Conservation (phyloP, 441 rosid species). For the Rhodomyrtus psidioides region DNA sequence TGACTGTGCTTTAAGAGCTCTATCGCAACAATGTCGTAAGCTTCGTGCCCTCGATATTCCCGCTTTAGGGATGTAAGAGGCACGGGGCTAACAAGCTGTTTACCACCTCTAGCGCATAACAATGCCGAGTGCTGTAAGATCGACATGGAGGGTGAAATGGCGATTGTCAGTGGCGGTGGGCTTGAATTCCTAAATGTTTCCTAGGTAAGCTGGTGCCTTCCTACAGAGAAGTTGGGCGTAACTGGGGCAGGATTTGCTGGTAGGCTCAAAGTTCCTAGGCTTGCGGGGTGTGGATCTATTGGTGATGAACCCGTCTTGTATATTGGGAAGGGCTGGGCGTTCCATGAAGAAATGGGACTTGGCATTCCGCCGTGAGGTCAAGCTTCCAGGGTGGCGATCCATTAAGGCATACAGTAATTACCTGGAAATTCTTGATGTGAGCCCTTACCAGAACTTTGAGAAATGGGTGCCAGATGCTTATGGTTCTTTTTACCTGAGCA, state of each 20-base stretch:
- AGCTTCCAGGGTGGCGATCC: neutral
- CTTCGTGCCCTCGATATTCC: slow-evolving; percentile 49
- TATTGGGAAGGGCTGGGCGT: neutral
- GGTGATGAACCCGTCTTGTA: neutral
- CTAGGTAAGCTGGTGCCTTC: slow-evolving; percentile 9
- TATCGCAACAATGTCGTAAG: slow-evolving; percentile 33
- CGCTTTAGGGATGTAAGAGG: slow-evolving; percentile 42
- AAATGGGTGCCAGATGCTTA: neutral
- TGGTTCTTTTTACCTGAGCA: neutral
- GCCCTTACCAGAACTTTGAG: neutral
- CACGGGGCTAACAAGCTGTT: slow-evolving; percentile 50
- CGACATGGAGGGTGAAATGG: slow-evolving; percentile 39
- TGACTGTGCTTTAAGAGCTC: slow-evolving; percentile 39
- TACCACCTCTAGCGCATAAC: slow-evolving; percentile 34
- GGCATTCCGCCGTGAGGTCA: neutral
- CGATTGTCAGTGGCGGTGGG: slow-evolving; percentile 64
- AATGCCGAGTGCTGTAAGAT: slow-evolving; percentile 56
- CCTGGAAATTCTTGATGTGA: neutral
- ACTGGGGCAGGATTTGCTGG: neutral
- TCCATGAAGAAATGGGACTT: neutral
- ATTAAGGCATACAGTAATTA: neutral
- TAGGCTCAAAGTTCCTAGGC: neutral
- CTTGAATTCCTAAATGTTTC: slow-evolving; percentile 50
- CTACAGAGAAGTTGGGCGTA: neutral
- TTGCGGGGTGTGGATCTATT: neutral